Conservation (phyloP, 768 basidiomycete species). For the Tylopilus vinaceipallidus region DNA sequence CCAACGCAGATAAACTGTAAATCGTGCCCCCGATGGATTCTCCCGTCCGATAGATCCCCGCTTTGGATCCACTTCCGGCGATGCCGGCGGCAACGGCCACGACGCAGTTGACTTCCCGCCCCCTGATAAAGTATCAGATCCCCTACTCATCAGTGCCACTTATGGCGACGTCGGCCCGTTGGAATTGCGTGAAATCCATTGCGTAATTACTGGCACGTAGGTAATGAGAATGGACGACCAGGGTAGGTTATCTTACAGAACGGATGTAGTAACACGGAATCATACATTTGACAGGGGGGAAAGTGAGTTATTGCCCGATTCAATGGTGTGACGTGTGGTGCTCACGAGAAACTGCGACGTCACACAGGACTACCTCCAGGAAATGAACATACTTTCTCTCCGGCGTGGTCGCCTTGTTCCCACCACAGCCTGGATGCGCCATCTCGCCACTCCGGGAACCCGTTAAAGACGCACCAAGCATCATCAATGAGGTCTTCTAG, state of each 20-base stretch:
- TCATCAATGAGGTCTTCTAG: constrained; percentile 18
- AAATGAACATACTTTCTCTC: neutral
- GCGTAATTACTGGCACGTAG: no score
- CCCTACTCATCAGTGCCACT: constrained; percentile 75
- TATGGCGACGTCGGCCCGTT: constrained; percentile 84
- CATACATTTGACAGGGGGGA: no score
- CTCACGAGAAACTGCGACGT: no score
- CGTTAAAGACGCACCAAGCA: constrained; percentile 24
- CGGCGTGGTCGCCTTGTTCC: neutral
- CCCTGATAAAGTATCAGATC: constrained; percentile 47
- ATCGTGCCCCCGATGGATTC: no score
- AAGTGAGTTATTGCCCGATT: no score
- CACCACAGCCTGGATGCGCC: neutral
- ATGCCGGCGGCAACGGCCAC: constrained; percentile 54
- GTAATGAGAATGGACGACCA: constrained; percentile 22
- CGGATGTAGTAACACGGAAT: no score
- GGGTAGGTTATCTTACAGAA: no score
- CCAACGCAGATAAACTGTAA: no score
- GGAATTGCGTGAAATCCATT: constrained; percentile 81
- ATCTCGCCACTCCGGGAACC: constrained; percentile 13
- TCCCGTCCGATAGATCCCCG: constrained; percentile 36
- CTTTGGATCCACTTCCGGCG: constrained; percentile 54
- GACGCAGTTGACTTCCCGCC: constrained; percentile 46
- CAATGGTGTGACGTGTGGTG: no score
- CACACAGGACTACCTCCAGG: neutral